Evolutionary conservation across 2,329 filamentous ascomycete species (phyloP).

Genomic region (Lecanicillium sp.): DNA sequence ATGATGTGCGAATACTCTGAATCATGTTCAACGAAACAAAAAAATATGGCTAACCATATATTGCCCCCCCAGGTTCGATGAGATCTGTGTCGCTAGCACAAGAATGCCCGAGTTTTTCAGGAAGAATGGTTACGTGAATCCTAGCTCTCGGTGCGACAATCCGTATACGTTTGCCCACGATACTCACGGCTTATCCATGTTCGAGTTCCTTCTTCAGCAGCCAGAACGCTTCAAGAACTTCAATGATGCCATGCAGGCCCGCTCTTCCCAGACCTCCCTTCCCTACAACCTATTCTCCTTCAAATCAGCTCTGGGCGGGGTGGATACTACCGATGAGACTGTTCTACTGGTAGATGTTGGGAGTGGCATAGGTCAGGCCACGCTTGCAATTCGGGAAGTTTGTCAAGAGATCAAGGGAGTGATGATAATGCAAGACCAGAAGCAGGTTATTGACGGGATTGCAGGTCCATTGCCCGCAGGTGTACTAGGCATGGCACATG

Average conservation of each 20-base stretch:
- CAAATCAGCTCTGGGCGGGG: neutral
- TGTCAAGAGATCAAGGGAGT: neutral
- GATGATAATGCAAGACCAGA: slow-evolving; percentile 1
- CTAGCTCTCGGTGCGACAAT: neutral
- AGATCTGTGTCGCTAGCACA: neutral
- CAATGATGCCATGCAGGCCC: slow-evolving; percentile 1
- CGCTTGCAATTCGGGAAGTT: neutral
- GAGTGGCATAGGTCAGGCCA: neutral
- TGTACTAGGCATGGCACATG: neutral
- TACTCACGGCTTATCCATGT: neutral
- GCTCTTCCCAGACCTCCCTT: neutral
- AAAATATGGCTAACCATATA: neutral
- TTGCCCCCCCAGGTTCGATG: neutral
- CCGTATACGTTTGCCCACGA: slow-evolving; percentile 1
- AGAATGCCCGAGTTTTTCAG: neutral
- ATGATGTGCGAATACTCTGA: slow-evolving; percentile 1
- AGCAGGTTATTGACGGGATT: neutral
- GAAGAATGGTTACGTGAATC: neutral
- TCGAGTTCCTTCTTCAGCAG: slow-evolving; percentile 1
- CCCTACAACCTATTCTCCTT: slow-evolving; percentile 1
- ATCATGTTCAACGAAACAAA: too few species aligned
- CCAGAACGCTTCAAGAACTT: slow-evolving; percentile 1
- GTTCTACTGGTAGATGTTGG: neutral
- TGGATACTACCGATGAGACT: slow-evolving; percentile 1
- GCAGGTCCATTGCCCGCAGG: neutral